Evolutionary conservation across 23 red algal genomes (phyloP), one percentile per base, ranked within the genome.

Genomic region (Agarophyton chilense): DNA sequence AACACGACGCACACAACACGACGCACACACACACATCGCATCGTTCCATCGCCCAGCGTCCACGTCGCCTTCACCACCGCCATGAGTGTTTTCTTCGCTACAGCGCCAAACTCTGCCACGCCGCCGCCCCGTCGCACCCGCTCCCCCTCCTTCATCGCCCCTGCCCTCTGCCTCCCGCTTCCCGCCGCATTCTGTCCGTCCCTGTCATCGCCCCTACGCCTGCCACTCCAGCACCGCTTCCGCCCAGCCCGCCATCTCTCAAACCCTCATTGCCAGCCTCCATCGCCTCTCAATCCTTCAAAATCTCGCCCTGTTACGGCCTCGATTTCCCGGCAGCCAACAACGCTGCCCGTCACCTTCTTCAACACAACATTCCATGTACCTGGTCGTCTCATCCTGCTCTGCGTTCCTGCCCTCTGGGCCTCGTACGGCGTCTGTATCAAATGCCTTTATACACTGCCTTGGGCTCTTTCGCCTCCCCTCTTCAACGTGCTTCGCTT

Each of bases 401-500:
- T 89, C 24, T 35, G 53, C 71, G 73, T 79, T 16, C 85, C 85
- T 22, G 35, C 74, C 3, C 21, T 89, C 6, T 89, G 85, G 85
- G 43, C 71, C 4, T 77, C 71, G 25, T 89, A 89, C 53, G 53
- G 29, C 32, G 45, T 89, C 26, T 89, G 71, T 35, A 40, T 89
- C 73, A 89, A 89, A 39, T 21, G 28, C 17, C 85, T 89, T 13
- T 89, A 63, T 41, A 9, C 33, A 12, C 46, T 89, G 24, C 70
- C 43, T 4, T 89, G 85, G 88, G 45, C 88, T 1, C 57, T 91
- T 38, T 57, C 75, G 14, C 57, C 88, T 9, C 24, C 77, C 3
- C 22, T 91, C 26, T 91, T 91, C 65, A 91, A 91, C 52, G 13
- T 74, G 40, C 74, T 91, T 5, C 73, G 88, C 17, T 60, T 91